A percentile compares a stretch with the other conserved stretches of the same genome.
phyloP scores from a whole-genome alignment of 441 rosid species.

The Populus tomentosa region DNA sequence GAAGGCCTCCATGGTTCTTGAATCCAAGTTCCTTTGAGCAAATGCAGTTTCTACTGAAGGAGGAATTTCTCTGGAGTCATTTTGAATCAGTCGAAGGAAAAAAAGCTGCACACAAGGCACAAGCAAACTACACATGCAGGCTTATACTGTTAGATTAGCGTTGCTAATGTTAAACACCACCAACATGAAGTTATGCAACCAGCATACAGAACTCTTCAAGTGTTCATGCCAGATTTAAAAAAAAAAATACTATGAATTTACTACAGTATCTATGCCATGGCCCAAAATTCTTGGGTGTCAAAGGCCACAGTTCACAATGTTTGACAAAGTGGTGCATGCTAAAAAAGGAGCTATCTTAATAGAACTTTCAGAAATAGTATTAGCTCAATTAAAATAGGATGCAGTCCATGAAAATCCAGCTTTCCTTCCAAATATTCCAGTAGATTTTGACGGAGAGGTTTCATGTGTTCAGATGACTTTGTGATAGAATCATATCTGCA shows the following conservation, averaged over 20 bases:
- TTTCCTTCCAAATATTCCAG: conserved; percentile 38
- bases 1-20: conserved; percentile 63
- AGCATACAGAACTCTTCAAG: neutral
- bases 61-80: conserved; percentile 53
- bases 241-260: neutral
- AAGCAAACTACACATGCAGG: neutral
- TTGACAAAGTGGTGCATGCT: neutral
- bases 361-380: neutral
- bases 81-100: conserved; percentile 29
- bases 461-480: conserved; percentile 54
- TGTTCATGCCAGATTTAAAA: neutral
- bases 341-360: neutral
- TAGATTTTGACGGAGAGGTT: conserved; percentile 53
- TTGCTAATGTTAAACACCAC: neutral
- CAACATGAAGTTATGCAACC: neutral
- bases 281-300: neutral
- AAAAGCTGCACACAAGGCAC: conserved; percentile 3
- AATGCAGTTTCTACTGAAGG: conserved; percentile 66
- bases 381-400: conserved; percentile 37
- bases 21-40: conserved; percentile 70
- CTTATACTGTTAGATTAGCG: neutral
- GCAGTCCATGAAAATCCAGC: conserved; percentile 85
- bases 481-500: conserved; percentile 56
- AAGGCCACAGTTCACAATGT: neutral
- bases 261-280: neutral